Percentiles rank a stretch among this genome's conserved stretches.
Evolutionary conservation across 2,329 filamentous ascomycete species (phyloP).

Genomic region (Penicillium psychrosexuale): DNA sequence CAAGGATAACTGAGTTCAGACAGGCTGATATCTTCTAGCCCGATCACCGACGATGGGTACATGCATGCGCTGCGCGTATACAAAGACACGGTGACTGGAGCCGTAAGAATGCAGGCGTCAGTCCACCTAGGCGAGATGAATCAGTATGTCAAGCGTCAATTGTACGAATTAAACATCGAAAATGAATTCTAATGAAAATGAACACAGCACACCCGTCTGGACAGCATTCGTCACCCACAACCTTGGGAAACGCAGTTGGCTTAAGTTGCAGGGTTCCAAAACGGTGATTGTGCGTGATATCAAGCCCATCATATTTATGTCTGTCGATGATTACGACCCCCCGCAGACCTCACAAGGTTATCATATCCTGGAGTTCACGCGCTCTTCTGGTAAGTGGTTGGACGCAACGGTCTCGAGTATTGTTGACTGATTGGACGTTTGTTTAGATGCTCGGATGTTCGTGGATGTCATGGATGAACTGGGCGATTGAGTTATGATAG

Average conservation of each 20-base stretch:
- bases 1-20: background rate
- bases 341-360: slow-evolving; percentile 36
- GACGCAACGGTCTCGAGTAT: background rate
- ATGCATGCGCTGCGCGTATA: slow-evolving; percentile 56
- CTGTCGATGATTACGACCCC: slow-evolving; percentile 47
- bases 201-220: slow-evolving; percentile 55
- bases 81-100: slow-evolving; percentile 50
- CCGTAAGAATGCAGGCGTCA: slow-evolving; percentile 57
- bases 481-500: slow-evolving; percentile 2
- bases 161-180: background rate
- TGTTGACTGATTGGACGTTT: slow-evolving; percentile 8
- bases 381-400: slow-evolving; percentile 27
- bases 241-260: slow-evolving; percentile 48
- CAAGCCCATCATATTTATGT: slow-evolving; percentile 52
- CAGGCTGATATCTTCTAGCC: slow-evolving; percentile 35
- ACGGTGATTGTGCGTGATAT: slow-evolving; percentile 51
- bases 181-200: background rate
- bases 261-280: slow-evolving; percentile 42
- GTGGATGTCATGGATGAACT: slow-evolving; percentile 34
- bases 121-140: slow-evolving; percentile 52
- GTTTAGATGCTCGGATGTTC: slow-evolving; percentile 41
- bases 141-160: slow-evolving; percentile 32
- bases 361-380: slow-evolving; percentile 41
- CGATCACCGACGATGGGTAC: slow-evolving; percentile 52
- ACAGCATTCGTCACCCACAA: slow-evolving; percentile 56